phyloP scores from a whole-genome alignment of 2,329 filamentous ascomycete species.

The Epichloe uncinata region DNA sequence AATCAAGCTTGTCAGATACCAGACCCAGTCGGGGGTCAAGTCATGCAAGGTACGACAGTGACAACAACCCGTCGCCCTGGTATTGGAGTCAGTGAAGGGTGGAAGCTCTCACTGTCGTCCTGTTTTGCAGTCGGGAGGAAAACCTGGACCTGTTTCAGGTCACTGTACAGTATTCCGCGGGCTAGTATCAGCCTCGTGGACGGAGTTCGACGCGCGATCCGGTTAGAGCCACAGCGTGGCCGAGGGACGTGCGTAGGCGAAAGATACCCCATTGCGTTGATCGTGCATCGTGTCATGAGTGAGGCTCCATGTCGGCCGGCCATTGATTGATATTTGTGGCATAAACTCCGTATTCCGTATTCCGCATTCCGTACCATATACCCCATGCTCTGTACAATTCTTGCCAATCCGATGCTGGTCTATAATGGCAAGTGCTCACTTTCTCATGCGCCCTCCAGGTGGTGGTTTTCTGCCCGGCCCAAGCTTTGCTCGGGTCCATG shows the following conservation, averaged over 20 bases:
- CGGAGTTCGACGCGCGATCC: constrained; percentile 6
- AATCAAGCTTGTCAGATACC: background rate
- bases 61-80: background rate
- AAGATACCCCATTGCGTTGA: too few relatives aligned
- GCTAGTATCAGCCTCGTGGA: constrained; percentile 8
- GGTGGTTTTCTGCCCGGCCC: too few relatives aligned
- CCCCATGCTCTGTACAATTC: too few relatives aligned
- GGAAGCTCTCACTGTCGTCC: background rate
- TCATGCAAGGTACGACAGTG: constrained; percentile 14
- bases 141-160: constrained; percentile 10
- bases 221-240: constrained; percentile 3
- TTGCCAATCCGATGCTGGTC: too few relatives aligned
- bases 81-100: background rate
- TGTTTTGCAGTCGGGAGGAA: constrained; percentile 5
- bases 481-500: too few relatives aligned
- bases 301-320: too few relatives aligned
- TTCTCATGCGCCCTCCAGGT: too few relatives aligned
- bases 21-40: background rate
- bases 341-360: too few relatives aligned
- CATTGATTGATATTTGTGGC: too few relatives aligned
- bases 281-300: too few relatives aligned
- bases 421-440: too few relatives aligned
- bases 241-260: constrained; percentile 1
- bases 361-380: too few relatives aligned
- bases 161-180: background rate